phyloP scores from a whole-genome alignment of 768 basidiomycete species.

The Lactarius psammicola region DNA sequence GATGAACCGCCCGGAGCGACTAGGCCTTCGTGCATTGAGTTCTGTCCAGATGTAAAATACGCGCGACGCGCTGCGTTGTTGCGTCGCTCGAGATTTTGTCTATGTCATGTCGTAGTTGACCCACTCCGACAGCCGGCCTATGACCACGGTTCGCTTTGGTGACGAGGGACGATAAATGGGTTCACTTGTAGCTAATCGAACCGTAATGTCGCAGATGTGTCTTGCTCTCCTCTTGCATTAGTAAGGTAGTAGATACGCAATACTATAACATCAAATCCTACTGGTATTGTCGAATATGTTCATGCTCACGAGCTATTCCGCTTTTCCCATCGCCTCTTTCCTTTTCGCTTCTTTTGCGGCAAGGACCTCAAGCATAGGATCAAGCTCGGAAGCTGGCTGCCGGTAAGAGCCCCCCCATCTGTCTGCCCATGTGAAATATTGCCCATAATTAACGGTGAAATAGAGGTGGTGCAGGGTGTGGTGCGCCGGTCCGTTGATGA shows the following conservation, averaged over 20 bases:
- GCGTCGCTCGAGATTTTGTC: too few species aligned
- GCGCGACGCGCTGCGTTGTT: neutral
- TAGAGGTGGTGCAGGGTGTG: conserved; percentile 97
- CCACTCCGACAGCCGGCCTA: neutral
- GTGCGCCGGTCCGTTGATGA: conserved; percentile 98
- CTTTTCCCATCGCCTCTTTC: conserved; percentile 18
- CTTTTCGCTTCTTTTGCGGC: conserved; percentile 25
- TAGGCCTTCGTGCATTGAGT: neutral
- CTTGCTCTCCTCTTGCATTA: conserved; percentile 5
- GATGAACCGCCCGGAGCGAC: conserved; percentile 8
- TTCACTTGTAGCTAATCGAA: neutral
- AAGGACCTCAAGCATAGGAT: conserved; percentile 77
- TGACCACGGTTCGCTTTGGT: neutral
- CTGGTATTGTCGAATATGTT: neutral
- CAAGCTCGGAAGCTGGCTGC: conserved; percentile 77
- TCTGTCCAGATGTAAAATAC: neutral
- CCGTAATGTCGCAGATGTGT: neutral
- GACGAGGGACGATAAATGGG: neutral
- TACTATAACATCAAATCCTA: conserved; percentile 12
- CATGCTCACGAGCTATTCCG: conserved; percentile 11
- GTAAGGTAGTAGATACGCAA: conserved; percentile 15
- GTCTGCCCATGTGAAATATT: conserved; percentile 99
- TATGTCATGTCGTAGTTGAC: neutral
- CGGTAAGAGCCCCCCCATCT: conserved; percentile 82
- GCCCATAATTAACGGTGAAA: conserved; percentile 94